Base-by-base conservation (phyloP, 345 rosid species). In the Geranium rotundifolium region DNA sequence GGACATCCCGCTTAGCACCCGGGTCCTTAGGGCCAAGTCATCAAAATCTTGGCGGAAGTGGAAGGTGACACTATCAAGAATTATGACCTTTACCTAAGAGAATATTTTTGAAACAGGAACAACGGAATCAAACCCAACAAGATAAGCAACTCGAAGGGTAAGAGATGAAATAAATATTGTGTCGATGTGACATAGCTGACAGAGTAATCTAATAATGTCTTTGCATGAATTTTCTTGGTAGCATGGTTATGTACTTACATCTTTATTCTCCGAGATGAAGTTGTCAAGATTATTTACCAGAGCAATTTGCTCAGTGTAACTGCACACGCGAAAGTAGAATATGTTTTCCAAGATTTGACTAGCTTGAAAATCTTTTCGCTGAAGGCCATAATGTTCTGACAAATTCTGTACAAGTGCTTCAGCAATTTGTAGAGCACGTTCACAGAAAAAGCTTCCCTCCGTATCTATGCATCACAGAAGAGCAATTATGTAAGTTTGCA, bases 1-100 rank as follows among this genome's bases (percentile, higher is more conserved):
- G 34, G 97, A 88, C 85, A 93, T 79, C 71, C 78, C 90, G 68
- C 84, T 72, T 3, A 93, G 97, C 19, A 84, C 75, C 41, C 89
- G 82, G 27, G 99, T 92, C 65, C 99, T 77, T 34, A 77, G 85
- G 56, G 82, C 87, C 64, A 90, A 63, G 77, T 92, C 90, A n/a
- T 87, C 97, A 77, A 84, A 90, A 79, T 86, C 91, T 75, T 92
- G 99, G 49, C 96, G 97, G 84, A 92, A 87, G 79, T 89, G 99
- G 81, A 90, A 90, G 59, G 99, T 81, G 69, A 92, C 67, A 62
- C 99, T 92, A 69, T 92, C 96, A 19, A 92, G 76, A 31, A 92
- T 67, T 9, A 92, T 82, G 55, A 87, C 55, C 78, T 87, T 87
- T 56, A 92, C 97, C 99, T 92, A 85, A 31, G 57, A 68, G 65